phyloP scores from a whole-genome alignment of 345 rosid genomes.

The Brassica napus region Da-Ae NC_063444.1:26476501-26477000 shows the following conservation, averaged over 20 bases:
- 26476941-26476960: constrained; percentile 54
- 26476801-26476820: constrained; percentile 52
- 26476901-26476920: constrained; percentile 54
- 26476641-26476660: constrained; percentile 53
- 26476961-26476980: constrained; percentile 52
- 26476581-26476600: constrained; percentile 54
- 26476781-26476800: constrained; percentile 44
- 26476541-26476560: constrained; percentile 47
- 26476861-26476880: constrained; percentile 40
- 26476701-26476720: constrained; percentile 53
- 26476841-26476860: constrained; percentile 48
- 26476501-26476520: constrained; percentile 40
- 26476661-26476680: constrained; percentile 49
- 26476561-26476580: constrained; percentile 50
- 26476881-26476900: constrained; percentile 46
- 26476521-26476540: constrained; percentile 46
- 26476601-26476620: constrained; percentile 48
- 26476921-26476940: constrained; percentile 55
- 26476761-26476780: constrained; percentile 53
- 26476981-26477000: constrained; percentile 57
- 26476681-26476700: constrained; percentile 48
- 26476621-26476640: constrained; percentile 49
- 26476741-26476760: constrained; percentile 48
- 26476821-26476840: constrained; percentile 51
- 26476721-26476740: constrained; percentile 49